A percentile compares a stretch with the other conserved stretches of the same genome.
phyloP scores from a whole-genome alignment of 495 filamentous ascomycete genomes.

The Umbilicaria muhlenbergii region DNA sequence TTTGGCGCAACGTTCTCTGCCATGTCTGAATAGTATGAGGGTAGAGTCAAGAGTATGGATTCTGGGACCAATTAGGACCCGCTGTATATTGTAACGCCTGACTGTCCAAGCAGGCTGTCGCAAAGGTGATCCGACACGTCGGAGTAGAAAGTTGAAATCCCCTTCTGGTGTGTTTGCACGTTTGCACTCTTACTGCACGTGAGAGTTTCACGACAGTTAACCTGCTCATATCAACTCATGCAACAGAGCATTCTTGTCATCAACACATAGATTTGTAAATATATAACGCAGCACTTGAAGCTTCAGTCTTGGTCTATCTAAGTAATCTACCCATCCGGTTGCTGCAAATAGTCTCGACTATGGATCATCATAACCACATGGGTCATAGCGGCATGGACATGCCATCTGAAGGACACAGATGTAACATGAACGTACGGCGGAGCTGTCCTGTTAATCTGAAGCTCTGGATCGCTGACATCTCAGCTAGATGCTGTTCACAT shows the following conservation, averaged over 20 bases:
- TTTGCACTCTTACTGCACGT: neutral
- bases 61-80: neutral
- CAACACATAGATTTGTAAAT: no score
- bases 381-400: constrained; percentile 46
- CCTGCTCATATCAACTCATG: no score
- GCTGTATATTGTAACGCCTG: neutral
- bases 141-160: neutral
- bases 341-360: neutral
- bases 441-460: neutral
- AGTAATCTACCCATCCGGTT: no score
- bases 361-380: constrained; percentile 28
- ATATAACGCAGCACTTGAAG: no score
- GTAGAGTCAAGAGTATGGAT: neutral
- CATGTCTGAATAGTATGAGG: constrained; percentile 21
- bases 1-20: constrained; percentile 35
- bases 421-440: constrained; percentile 67
- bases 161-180: neutral
- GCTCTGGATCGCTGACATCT: neutral
- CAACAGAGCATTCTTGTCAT: no score
- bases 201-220: no score
- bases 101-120: no score
- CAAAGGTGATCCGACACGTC: neutral
- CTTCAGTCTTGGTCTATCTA: no score
- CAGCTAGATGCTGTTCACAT: constrained; percentile 87
- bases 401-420: constrained; percentile 32